Conservation (phyloP, 2,329 filamentous ascomycete genomes). For the Diaporthe nobilis region DNA sequence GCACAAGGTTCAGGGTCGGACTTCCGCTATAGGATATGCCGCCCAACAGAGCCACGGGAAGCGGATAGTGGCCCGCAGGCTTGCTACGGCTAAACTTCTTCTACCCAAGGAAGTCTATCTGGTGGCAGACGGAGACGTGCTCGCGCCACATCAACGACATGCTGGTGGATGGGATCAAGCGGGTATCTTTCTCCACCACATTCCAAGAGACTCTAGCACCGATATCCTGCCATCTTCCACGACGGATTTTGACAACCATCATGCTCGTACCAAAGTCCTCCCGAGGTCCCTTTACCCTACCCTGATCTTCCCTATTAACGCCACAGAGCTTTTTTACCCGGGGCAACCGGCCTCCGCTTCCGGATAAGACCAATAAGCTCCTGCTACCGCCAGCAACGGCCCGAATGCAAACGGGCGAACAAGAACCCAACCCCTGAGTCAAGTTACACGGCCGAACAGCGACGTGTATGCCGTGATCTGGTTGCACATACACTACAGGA, state of each 20-base stretch:
- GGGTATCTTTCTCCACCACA: neutral
- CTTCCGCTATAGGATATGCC: conserved; percentile 22
- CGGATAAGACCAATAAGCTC: neutral
- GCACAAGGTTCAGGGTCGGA: conserved; percentile 21
- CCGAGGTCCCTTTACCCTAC: neutral
- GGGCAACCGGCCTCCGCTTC: neutral
- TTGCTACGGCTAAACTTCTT: neutral
- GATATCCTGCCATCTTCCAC: neutral
- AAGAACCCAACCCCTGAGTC: neutral
- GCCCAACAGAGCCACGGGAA: no score
- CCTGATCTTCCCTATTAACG: neutral
- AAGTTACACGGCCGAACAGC: neutral
- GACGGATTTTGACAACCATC: neutral
- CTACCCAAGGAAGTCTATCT: neutral
- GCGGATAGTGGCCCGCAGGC: neutral
- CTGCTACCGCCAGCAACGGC: neutral
- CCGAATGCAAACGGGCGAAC: neutral
- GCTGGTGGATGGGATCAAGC: neutral
- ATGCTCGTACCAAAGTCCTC: neutral
- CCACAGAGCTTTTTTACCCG: neutral
- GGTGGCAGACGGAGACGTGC: no score
- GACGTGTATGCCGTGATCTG: neutral
- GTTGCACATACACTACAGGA: neutral
- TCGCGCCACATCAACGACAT: neutral
- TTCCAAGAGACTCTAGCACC: no score